These are phyloP conservation scores for Luzula sylvatica DNA, from an alignment of 176 grass and related monocot species.

Conservation along the genomic window DNA sequence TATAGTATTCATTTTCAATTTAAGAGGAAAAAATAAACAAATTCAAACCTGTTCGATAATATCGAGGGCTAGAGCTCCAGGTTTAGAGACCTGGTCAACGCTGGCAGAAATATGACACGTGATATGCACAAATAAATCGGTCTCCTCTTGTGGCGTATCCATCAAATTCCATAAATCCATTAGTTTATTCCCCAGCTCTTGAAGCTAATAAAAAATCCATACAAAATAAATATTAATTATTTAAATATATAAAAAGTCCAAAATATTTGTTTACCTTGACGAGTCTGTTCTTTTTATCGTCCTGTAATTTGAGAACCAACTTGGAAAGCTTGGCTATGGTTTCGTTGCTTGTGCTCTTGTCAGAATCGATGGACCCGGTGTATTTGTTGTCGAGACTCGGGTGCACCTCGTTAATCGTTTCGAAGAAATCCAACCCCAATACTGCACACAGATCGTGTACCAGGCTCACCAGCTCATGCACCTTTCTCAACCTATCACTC, in stretches of 20 bases:
- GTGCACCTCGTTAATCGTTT: conserved; percentile 68
- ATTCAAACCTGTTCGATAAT: conserved; percentile 59
- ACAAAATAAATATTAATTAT: not conserved
- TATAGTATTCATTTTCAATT: not conserved
- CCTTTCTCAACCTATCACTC: conserved; percentile 72
- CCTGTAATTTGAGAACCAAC: conserved; percentile 55
- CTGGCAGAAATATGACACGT: conserved; percentile 48
- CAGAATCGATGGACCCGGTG: conserved; percentile 35
- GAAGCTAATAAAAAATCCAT: conserved; percentile 37
- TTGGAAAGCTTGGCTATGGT: conserved; percentile 66
- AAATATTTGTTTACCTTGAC: conserved; percentile 80
- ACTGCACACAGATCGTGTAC: conserved; percentile 86
- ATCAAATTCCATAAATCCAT: conserved; percentile 92
- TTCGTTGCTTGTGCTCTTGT: conserved; percentile 79
- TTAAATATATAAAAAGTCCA: conserved; percentile 3
- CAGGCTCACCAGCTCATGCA: conserved; percentile 65
- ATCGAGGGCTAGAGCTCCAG: conserved; percentile 70
- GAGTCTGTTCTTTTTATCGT: conserved; percentile 67
- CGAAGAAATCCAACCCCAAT: conserved; percentile 74
- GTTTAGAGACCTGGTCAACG: conserved; percentile 65
- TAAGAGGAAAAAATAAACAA: not conserved
- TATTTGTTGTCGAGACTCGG: conserved; percentile 61
- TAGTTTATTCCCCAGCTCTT: conserved; percentile 64
- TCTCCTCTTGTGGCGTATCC: conserved; percentile 56
- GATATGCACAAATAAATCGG: conserved; percentile 44